Evolutionary conservation across 2,329 filamentous ascomycete species (phyloP), one percentile per base, ranked within the genome.

Genomic region (Ambrosiella xylebori): DNA sequence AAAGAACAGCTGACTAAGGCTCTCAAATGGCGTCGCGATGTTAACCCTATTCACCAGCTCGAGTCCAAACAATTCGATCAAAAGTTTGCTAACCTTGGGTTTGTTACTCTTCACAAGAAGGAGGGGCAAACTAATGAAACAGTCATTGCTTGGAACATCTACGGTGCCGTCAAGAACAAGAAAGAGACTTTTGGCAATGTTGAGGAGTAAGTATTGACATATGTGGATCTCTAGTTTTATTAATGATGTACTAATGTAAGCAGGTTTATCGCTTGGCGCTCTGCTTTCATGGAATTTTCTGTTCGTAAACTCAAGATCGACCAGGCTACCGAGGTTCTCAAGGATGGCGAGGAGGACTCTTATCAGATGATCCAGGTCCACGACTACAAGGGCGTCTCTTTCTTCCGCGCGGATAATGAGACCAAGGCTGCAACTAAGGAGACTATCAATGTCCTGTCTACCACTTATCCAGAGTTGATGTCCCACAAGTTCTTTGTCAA

Each of bases 331-430:
- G 73, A 76, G 63, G 78, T 80, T 47, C 88, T 90, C 65, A 82
- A 85, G 1, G 83, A 88, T 59, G 83, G 81, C 57, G 84, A 81
- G 62, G 74, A 79, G 63, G 91, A 96, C 66, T 87, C 86, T 0
- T 94, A 95, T 73, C 87, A 91, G 71, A 89, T 94, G 74, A 79
- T 87, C 65, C 90, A 96, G 71, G 82, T 96, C 36, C 91, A 97
- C 72, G 91, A 97, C 74, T 96, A 96, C 75, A 80, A 86, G 64
- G 84, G 82, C 62, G 83, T 95, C 67, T 88, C 83, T 66, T 95
- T 96, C 76, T 76, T 96, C 64, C 83, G 88, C 61, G 83, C 87
- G 74, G 84, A 91, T 59, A 79, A 86, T 0, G 75, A 78, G 59
- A 82, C 93, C 70, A 89, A 86, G 69, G 76, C 81, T 2, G 86